Base-by-base conservation (phyloP, 176 grass and related monocot species). In the Olyra latifolia region DNA sequence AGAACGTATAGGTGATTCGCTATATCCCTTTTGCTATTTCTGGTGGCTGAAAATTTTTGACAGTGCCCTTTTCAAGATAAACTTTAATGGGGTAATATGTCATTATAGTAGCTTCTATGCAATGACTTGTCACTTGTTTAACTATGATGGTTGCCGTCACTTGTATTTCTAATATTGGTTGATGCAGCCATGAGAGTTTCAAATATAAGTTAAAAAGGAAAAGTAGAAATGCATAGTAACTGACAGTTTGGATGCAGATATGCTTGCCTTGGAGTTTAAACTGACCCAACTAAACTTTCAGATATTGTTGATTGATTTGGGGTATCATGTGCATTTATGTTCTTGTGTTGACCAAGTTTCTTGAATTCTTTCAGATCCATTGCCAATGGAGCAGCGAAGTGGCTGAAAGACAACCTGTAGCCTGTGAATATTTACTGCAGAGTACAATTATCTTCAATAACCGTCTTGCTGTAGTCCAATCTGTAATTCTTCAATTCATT, bases 381-480 rank as follows among this genome's bases (percentile, higher is more conserved):
- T 73, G 78, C 59, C 54, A 85, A 76, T 40, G 85, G 88, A 8
- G 88, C 88, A 30, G 75, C 86, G 20, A 94, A 94, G 69, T 94
- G 91, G 91, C 82, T 94, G 43, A 88, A 87, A 19, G 88, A 88
- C 72, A 94, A 88, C 72, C 69, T 94, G 61, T 94, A 91, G 82
- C 46, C 39, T 81, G 87, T 76, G 76, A 81, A 89, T 89, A 80
- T 69, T 69, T 81, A 39, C 27, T 14, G 28, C 48, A 23, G 38
- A 10, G 82, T 20, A 41, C 35, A 55, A 55, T 52, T 53, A 19
- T 76, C 24, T 81, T 69, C 42, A 50, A 15, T 39, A 35, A 14
- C 10, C 20, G 43, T 24, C 6, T 29, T 62, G 78, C 44, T 42
- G 27, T 66, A 67, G 50, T 44, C 68, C 54, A 47, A 81, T 76